These are phyloP conservation scores for Brachypodium distachyon DNA, from an alignment of 202 grass and related monocot species.

Conservation along the genomic window DNA sequence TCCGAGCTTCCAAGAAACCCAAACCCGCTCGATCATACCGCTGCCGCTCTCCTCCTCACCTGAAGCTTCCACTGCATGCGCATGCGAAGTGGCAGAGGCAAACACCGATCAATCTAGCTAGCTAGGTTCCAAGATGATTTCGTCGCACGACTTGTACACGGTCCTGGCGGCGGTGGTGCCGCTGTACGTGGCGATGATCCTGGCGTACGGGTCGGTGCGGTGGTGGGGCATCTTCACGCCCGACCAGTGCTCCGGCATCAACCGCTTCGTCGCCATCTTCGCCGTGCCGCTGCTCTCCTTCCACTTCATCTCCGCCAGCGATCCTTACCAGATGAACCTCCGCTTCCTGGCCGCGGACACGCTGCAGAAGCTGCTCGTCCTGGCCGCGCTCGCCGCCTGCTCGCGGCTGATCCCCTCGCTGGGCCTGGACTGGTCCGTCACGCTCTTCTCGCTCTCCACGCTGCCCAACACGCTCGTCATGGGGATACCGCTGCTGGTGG, in stretches of 20 bases:
- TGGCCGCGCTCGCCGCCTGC: constrained; percentile 45
- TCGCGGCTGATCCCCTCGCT: constrained; percentile 34
- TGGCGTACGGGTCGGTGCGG: constrained; percentile 84
- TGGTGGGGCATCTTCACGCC: constrained; percentile 93
- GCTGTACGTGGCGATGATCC: constrained; percentile 89
- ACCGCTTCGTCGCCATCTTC: constrained; percentile 93
- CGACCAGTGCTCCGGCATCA: constrained; percentile 98
- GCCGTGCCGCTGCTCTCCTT: constrained; percentile 94
- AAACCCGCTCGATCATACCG: neutral
- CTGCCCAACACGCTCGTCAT: constrained; percentile 97
- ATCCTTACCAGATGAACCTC: constrained; percentile 90
- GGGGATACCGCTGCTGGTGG: constrained; percentile 89
- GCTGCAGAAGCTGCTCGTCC: constrained; percentile 85
- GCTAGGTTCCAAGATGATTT: constrained; percentile 45
- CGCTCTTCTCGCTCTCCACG: constrained; percentile 79
- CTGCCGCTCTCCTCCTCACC: neutral
- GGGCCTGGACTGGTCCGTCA: constrained; percentile 80
- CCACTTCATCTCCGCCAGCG: constrained; percentile 95
- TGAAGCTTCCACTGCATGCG: neutral
- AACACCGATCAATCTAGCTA: neutral
- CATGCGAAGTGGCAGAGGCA: neutral
- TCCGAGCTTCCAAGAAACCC: neutral
- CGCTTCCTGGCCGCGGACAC: constrained; percentile 91
- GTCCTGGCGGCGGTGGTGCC: constrained; percentile 85
- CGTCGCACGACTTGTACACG: constrained; percentile 62